Conservation (phyloP, 768 basidiomycete genomes). For the Amanita polypyramis region DNA sequence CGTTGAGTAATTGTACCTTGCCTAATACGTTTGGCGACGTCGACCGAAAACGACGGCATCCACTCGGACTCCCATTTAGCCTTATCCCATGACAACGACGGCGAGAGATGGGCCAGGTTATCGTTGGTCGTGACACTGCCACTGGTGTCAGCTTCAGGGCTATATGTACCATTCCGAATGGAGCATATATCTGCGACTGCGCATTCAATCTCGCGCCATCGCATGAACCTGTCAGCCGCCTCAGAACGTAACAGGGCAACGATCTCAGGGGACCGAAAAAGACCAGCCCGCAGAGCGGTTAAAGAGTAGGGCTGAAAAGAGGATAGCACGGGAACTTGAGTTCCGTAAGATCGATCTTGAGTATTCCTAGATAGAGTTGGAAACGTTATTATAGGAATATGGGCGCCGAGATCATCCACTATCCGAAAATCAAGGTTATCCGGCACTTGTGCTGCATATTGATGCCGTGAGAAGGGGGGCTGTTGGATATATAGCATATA, state of each 20-base stretch:
- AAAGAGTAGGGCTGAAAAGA: conserved; percentile 44
- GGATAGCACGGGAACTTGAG: conserved; percentile 23
- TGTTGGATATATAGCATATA: background rate
- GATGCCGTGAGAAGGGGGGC: background rate
- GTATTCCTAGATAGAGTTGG: conserved; percentile 27
- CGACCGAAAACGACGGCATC: conserved; percentile 47
- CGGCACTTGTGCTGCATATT: conserved; percentile 13
- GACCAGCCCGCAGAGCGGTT: conserved; percentile 41
- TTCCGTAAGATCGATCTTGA: background rate
- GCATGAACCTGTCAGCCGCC: conserved; percentile 58
- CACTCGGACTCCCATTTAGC: conserved; percentile 59
- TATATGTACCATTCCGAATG: background rate
- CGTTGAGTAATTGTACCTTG: conserved; percentile 22
- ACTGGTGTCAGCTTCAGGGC: background rate
- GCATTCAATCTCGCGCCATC: conserved; percentile 62
- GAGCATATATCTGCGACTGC: conserved; percentile 32
- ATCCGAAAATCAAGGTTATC: conserved; percentile 29
- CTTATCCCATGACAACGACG: conserved; percentile 39
- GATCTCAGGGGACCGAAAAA: conserved; percentile 58
- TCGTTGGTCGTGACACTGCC: background rate
- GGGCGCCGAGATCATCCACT: conserved; percentile 36
- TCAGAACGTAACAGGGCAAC: conserved; percentile 47
- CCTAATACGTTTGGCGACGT: conserved; percentile 43
- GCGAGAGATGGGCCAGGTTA: background rate
- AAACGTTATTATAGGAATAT: conserved; percentile 50